Percentiles rank a stretch among this genome's conserved stretches.
Conservation (phyloP, 345 rosid genomes). For the Syzygium aromaticum region DNA sequence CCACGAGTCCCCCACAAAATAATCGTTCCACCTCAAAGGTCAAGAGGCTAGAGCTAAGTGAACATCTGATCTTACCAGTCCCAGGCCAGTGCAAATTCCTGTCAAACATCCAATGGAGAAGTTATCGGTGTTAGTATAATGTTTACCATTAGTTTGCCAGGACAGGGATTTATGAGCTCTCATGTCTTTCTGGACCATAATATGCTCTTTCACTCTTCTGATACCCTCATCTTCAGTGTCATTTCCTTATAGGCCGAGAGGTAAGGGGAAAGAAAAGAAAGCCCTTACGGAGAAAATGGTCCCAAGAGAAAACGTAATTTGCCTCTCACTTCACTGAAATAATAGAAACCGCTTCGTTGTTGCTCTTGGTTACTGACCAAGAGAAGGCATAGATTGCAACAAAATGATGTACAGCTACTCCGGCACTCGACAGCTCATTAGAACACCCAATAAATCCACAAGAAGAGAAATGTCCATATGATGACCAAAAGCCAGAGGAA, state of each 20-base stretch:
- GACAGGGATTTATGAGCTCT: not conserved
- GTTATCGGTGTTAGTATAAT: no score
- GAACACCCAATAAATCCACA: not conserved
- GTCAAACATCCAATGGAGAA: not conserved
- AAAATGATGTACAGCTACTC: no score
- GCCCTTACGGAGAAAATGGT: not conserved
- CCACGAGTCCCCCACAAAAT: not conserved
- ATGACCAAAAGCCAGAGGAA: not conserved
- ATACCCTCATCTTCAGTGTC: not conserved
- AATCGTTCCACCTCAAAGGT: not conserved
- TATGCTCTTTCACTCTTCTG: not conserved
- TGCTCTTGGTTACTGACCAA: no score
- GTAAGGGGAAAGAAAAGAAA: not conserved
- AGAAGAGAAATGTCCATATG: not conserved
- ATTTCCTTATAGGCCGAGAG: not conserved
- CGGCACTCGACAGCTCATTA: not conserved
- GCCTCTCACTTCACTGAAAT: not conserved
- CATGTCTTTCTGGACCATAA: not conserved
- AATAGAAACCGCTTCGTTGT: no score
- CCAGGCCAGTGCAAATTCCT: not conserved
- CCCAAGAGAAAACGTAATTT: not conserved
- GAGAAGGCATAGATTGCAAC: no score
- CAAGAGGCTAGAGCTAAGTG: not conserved
- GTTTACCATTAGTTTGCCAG: not conserved
- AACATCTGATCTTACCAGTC: not conserved